Evolutionary conservation across 1,284 basidiomycete species (phyloP).

Genomic region (Ganoderma lucidum): DNA sequence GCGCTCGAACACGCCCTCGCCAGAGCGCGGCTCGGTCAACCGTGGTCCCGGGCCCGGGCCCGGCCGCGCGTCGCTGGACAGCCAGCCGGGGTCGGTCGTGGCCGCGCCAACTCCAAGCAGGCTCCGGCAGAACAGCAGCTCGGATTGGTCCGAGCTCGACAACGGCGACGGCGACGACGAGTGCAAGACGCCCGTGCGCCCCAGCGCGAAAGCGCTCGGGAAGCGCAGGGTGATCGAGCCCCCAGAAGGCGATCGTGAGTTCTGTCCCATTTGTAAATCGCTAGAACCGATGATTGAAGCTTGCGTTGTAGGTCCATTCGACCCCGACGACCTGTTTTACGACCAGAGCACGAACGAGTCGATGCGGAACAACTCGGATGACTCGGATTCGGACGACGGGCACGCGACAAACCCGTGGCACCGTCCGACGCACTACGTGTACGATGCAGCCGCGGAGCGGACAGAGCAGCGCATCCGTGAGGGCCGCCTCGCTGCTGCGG

Average conservation of each 20-base stretch:
- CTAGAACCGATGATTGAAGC: neutral
- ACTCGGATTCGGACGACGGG: slow-evolving; percentile 50
- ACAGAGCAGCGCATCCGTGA: slow-evolving; percentile 66
- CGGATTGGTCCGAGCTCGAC: slow-evolving; percentile 23
- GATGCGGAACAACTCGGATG: slow-evolving; percentile 41
- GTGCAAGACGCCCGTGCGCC: slow-evolving; percentile 50
- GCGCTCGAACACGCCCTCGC: slow-evolving; percentile 63
- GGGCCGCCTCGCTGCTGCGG: slow-evolving; percentile 41
- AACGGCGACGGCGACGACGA: slow-evolving; percentile 23
- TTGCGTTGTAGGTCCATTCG: slow-evolving; percentile 44
- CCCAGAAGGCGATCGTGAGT: slow-evolving; percentile 54
- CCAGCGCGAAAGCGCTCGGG: slow-evolving; percentile 83
- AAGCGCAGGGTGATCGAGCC: slow-evolving; percentile 69
- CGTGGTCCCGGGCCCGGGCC: slow-evolving; percentile 12
- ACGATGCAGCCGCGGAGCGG: slow-evolving; percentile 83
- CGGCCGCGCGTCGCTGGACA: slow-evolving; percentile 32
- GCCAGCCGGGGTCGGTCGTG: slow-evolving; percentile 20
- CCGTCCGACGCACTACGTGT: slow-evolving; percentile 72
- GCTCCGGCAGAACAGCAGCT: slow-evolving; percentile 26
- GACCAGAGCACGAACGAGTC: slow-evolving; percentile 39
- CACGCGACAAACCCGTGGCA: slow-evolving; percentile 40
- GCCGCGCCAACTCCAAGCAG: slow-evolving; percentile 17
- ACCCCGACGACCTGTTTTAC: slow-evolving; percentile 55
- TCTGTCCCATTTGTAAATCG: neutral
- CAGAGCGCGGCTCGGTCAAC: slow-evolving; percentile 42